Evolutionary conservation across 2,329 filamentous ascomycete genomes (phyloP), one percentile per base, ranked within the genome.

Genomic region (Biscogniauxia mediterranea): DNA sequence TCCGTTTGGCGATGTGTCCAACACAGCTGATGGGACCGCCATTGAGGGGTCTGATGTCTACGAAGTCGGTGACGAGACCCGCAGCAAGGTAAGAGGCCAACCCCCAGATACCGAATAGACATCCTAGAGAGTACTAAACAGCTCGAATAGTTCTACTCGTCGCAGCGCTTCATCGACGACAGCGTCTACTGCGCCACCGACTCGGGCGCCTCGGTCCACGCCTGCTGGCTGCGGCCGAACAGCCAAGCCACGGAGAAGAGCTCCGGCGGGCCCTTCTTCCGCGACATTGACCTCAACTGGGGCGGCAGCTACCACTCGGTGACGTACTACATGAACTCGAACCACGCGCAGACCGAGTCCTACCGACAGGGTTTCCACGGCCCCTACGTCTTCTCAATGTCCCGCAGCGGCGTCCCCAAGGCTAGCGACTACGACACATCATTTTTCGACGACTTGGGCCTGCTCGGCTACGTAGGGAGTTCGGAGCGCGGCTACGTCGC

Each of bases 281-380:
- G 75, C 3, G 83, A 85, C 62, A 85, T 86, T 69, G 80, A 85
- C 73, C 76, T 80, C 42, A 86, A 87, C 71, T 83, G 82, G 38
- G 80, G 76, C 6, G 82, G 80, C 1, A 73, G 76, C 21, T 81
- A 78, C 69, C 83, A 76, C 53, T 81, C 76, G 6, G 76, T 87
- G 0, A 85, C 84, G 64, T 86, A 82, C 72, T 87, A 86, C 73
- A 85, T 85, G 79, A 87, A 87, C 74, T 85, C 81, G 2, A 80
- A 79, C 42, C 85, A 87, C 59, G 79, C 79, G 7, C 77, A 80
- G 65, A 87, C 84, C 0, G 85, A 88, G 68, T 69, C 72, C 17
- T 84, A 75, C 73, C 78, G 85, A n/a, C 80, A 80, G 69, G 85
- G 85, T 1, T 77, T 88, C 55, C 80, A 85, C 63, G 85, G 85